Base-by-base conservation (phyloP, 768 basidiomycete genomes). In the Hypholoma fasciculare region DNA sequence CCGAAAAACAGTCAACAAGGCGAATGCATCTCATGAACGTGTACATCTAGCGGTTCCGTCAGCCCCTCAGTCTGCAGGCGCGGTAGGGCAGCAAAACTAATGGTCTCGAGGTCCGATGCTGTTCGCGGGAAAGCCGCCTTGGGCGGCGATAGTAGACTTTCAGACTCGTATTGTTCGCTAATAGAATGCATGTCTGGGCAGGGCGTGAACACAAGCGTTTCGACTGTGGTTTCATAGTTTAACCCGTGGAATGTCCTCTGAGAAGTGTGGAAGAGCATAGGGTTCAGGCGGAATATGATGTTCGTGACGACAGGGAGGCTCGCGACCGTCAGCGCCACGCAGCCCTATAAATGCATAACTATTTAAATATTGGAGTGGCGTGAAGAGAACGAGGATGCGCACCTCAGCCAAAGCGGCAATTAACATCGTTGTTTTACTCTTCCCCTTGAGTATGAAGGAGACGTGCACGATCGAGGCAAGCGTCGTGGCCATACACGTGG, bases 401-500 rank as follows among this genome's bases (percentile, higher is more conserved):
- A 77, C 77, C 75, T 84, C 83, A 17, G 81, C 69, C 8, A 80
- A 57, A 4, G 77, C 80, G 0, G 77, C 69, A 30, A 78, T 70
- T 7, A 76, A 56, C 23, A 74, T 71, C 46, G 67, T 62, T 7
- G 60, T 59, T 3, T 69, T 11, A 17, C 17, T 71, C 19, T 69
- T 69, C 9, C 62, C 59, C 1, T 48, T 61, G 19, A 77, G 66
- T 52, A 84, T 76, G 61, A 76, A 74, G 27, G 70, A 65, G 0
- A 78, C 78, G 48, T 83, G 82, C 2, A 82, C 76, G n/a, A 78
- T 63, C 3, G 77, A 77, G n/a, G 76, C 75, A 38, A 78, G 62
- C 7, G 77, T 83, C 6, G 81, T 83, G 51, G 78, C 67, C 56
- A 83, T 76, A 51, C 81, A 82, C 9, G 84, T 76, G 9, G 83